phyloP scores from a whole-genome alignment of 495 filamentous ascomycete genomes.

The Penicillium macrosclerotiorum region DNA sequence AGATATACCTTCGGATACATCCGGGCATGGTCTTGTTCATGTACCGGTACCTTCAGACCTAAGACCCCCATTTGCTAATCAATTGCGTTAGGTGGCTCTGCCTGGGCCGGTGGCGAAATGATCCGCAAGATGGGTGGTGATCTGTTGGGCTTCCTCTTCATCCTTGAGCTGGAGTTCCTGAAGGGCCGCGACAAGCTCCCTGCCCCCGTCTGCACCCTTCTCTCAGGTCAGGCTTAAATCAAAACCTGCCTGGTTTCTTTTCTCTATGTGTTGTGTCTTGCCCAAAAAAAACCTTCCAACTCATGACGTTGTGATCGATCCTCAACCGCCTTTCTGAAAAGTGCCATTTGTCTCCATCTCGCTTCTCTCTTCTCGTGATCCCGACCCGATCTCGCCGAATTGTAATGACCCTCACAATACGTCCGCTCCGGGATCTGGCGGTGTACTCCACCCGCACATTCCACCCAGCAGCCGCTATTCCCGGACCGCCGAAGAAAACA shows the following conservation, averaged over 20 bases:
- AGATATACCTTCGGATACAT: too few species aligned
- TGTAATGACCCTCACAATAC: too few species aligned
- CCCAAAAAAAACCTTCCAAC: too few species aligned
- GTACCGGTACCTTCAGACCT: too few species aligned
- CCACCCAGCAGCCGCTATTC: constrained; percentile 5
- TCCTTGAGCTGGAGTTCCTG: constrained; percentile 94
- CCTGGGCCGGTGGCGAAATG: constrained; percentile 80
- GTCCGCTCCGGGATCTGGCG: constrained; percentile 2
- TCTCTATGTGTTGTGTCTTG: too few species aligned
- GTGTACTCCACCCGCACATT: constrained; percentile 3
- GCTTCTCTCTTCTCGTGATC: constrained; percentile 6
- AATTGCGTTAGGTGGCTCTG: constrained; percentile 71
- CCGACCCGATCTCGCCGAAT: not conserved
- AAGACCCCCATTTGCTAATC: too few species aligned
- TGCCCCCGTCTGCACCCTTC: constrained; percentile 80
- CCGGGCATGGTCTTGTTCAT: too few species aligned
- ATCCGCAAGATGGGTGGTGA: constrained; percentile 82
- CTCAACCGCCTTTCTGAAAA: too few species aligned
- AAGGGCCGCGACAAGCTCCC: constrained; percentile 87
- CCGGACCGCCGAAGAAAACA: not conserved
- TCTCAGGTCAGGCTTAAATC: constrained; percentile 58
- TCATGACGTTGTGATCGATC: too few species aligned
- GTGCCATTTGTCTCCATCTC: constrained; percentile 4
- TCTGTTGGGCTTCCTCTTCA: constrained; percentile 85
- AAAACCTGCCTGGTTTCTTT: too few species aligned